Conservation (phyloP, 2,329 filamentous ascomycete genomes). For the Aspergillus melleus region DNA sequence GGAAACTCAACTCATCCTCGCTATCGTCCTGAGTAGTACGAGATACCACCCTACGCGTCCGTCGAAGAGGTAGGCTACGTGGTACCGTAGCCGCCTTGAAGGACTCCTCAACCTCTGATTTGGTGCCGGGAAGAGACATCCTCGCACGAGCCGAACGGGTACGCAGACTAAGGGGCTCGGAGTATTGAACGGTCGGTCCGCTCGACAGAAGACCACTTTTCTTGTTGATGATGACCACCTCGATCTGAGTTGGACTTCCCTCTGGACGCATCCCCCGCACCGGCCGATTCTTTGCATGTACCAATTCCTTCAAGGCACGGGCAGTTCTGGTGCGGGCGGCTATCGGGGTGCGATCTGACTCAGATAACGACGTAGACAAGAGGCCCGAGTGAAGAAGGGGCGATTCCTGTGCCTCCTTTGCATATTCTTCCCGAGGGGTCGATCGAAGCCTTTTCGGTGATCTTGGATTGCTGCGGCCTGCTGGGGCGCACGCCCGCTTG, state of each 20-base stretch:
- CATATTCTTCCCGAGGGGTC: slow-evolving; percentile 13
- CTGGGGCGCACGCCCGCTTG: slow-evolving; percentile 20
- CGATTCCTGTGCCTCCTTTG: slow-evolving; percentile 9
- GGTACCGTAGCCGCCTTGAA: background rate
- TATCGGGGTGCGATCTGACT: slow-evolving; percentile 14
- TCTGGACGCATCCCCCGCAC: background rate
- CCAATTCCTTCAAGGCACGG: slow-evolving; percentile 20
- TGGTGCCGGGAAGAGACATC: background rate
- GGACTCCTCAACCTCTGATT: background rate
- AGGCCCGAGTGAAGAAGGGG: background rate
- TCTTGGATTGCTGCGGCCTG: slow-evolving; percentile 15
- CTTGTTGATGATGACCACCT: slow-evolving; percentile 35
- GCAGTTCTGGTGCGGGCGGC: slow-evolving; percentile 20
- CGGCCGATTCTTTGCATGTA: background rate
- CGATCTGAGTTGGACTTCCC: slow-evolving; percentile 15
- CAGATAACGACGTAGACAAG: slow-evolving; percentile 4
- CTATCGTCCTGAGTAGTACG: slow-evolving; percentile 33
- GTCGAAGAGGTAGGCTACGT: background rate
- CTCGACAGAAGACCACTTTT: slow-evolving; percentile 7
- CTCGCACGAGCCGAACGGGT: slow-evolving; percentile 2
- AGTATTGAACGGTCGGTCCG: slow-evolving; percentile 1
- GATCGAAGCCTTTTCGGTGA: slow-evolving; percentile 27
- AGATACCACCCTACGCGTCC: slow-evolving; percentile 22
- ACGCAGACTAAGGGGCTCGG: slow-evolving; percentile 15
- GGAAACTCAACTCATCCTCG: slow-evolving; percentile 41